Evolutionary conservation across 495 filamentous ascomycete genomes (phyloP).

Genomic region (Lophiotrema nucula): DNA sequence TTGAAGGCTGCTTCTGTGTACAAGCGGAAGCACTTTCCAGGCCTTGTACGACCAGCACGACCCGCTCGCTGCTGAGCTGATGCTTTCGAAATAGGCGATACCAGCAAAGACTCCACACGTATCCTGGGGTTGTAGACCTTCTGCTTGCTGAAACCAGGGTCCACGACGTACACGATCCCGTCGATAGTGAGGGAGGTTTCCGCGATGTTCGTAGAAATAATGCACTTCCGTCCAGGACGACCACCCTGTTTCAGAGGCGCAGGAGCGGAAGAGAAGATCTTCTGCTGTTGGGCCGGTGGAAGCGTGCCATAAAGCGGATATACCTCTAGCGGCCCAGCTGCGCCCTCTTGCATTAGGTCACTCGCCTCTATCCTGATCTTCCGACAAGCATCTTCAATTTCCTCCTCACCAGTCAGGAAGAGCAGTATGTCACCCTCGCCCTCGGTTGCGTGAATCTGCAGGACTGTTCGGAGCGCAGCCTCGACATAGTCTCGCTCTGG

Average conservation of each 20-base stretch:
- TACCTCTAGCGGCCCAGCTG: conserved; percentile 83
- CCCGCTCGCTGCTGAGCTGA: conserved; percentile 98
- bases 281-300: conserved; percentile 87
- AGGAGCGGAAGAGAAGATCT: conserved; percentile 89
- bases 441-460: conserved; percentile 94
- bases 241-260: conserved; percentile 69
- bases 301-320: conserved; percentile 95
- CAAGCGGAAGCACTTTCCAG: conserved; percentile 95
- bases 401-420: conserved; percentile 97
- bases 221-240: conserved; percentile 86
- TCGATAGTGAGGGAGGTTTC: conserved; percentile 98
- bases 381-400: conserved; percentile 93
- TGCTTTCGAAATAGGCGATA: conserved; percentile 95
- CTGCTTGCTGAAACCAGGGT: conserved; percentile 98
- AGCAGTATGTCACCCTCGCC: conserved; percentile 91
- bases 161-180: conserved; percentile 98
- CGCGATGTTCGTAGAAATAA: conserved; percentile 96
- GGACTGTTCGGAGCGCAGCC: conserved; percentile 86
- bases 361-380: conserved; percentile 89
- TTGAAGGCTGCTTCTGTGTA: conserved; percentile 98
- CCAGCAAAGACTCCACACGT: conserved; percentile 90
- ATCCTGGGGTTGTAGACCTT: conserved; percentile 98
- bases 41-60: conserved; percentile 96
- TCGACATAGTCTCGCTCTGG: conserved; percentile 97
- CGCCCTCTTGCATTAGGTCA: conserved; percentile 84